Evolutionary conservation across 2,329 filamentous ascomycete species (phyloP), one percentile per base, ranked within the genome.

Genomic region (Paecilomyces variotii): DNA sequence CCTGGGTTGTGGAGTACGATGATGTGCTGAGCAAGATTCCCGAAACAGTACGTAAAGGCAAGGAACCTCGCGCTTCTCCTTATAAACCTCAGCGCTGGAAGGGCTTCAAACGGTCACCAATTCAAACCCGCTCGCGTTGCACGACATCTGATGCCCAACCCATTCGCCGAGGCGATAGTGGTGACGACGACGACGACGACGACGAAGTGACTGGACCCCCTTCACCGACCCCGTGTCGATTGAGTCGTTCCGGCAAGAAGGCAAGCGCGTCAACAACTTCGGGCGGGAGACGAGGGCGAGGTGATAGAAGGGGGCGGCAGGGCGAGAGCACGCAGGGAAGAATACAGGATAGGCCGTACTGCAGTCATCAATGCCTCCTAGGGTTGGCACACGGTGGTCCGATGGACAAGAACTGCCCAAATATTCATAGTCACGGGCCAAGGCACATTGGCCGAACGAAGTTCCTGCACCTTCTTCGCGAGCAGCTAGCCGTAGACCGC

Each of bases 381-480:
- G 63, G 65, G 11, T 61, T 69, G 11, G 54, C 63, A 14, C 60
- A 62, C 45, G 59, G 59, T 55, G 67, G 39, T 1, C 50, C 51
- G 55, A 55, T 70, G 50, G 65, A 66, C 59, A 53, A 61, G n/a
- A 28, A 58, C 49, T 68, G 64, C 63, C 78, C 75, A 0, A 80
- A 80, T 60, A 58, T 68, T 4, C 59, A 45, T 11, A 64, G 69
- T 58, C 74, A 80, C 65, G 60, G 57, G 57, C 66, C 10, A 59
- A 35, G 3, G 56, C 60, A 32, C 54, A 57, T 10, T 19, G 19
- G 19, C 19, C 19, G 19, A 19, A 19, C 19, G 19, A 61, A 68
- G 32, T 66, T 68, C 49, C 67, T 57, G 12, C 59, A 12, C 6
- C 24, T n/a, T 49, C 24, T 49, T 2, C n/a, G 7, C 6, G 14